Conservation (phyloP, 2,329 filamentous ascomycete genomes). For the Lachnellula arida region DNA sequence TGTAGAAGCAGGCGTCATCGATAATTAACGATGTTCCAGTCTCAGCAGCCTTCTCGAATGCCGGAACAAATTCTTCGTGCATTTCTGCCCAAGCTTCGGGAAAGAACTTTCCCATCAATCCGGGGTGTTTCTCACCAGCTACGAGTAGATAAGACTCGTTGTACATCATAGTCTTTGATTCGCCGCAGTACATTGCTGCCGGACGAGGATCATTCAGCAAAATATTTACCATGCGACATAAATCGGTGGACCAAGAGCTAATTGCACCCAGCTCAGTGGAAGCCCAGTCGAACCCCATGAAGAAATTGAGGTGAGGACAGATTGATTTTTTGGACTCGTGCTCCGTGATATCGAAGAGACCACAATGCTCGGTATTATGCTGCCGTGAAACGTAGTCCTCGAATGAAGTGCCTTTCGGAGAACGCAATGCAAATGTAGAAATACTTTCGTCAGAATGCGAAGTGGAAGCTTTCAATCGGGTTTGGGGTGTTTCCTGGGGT, state of each 20-base stretch:
- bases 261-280: constrained; percentile 39
- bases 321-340: constrained; percentile 10
- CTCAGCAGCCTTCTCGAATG: constrained; percentile 27
- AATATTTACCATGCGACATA: constrained; percentile 36
- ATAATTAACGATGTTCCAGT: constrained; percentile 24
- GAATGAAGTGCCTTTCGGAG: background rate
- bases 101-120: constrained; percentile 35
- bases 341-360: constrained; percentile 23
- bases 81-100: constrained; percentile 37
- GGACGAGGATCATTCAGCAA: constrained; percentile 35
- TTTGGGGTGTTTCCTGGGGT: constrained; percentile 5
- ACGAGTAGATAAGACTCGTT: constrained; percentile 34
- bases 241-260: constrained; percentile 35
- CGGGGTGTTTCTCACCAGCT: constrained; percentile 33
- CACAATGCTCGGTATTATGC: constrained; percentile 2
- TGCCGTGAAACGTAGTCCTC: background rate
- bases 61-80: constrained; percentile 28
- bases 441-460: constrained; percentile 7
- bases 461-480: constrained; percentile 11
- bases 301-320: constrained; percentile 22
- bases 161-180: constrained; percentile 31
- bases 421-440: constrained; percentile 2
- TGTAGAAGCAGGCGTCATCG: constrained; percentile 29
- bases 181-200: constrained; percentile 35
- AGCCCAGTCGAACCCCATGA: constrained; percentile 39